These are phyloP conservation scores for Picochlorum sp. DNA, from an alignment of 139 green algal genomes.

Conservation along the genomic window DNA sequence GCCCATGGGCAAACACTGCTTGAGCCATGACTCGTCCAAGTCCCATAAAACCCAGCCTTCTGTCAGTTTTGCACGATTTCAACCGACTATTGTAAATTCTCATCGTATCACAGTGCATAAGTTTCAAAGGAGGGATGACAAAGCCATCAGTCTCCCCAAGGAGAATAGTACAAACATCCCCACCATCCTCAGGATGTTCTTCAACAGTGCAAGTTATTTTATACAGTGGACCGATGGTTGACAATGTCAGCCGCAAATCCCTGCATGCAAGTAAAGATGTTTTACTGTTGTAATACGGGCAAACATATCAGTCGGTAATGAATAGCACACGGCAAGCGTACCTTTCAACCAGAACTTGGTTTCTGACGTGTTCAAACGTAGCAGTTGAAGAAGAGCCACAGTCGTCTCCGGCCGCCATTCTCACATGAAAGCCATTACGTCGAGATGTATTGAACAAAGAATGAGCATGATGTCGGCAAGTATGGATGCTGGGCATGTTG, in stretches of 20 bases:
- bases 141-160: constrained; percentile 58
- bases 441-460: no score
- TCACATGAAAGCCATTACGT: no score
- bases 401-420: no score
- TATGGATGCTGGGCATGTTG: no score
- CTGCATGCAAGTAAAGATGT: neutral
- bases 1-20: constrained; percentile 53
- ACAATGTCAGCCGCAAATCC: constrained; percentile 28
- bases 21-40: constrained; percentile 60
- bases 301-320: no score
- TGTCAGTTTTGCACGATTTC: constrained; percentile 23
- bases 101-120: constrained; percentile 76
- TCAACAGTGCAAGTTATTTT: constrained; percentile 40
- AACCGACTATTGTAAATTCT: constrained; percentile 50
- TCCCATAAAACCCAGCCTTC: constrained; percentile 39
- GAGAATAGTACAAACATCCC: constrained; percentile 13
- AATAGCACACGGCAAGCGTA: no score
- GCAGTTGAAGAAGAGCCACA: no score
- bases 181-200: neutral
- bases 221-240: constrained; percentile 50
- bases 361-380: no score
- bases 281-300: no score
- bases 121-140: constrained; percentile 36
- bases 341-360: no score
- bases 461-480: no score